These are phyloP conservation scores for Torrubiella hemipterigena DNA, from an alignment of 2,329 filamentous ascomycete genomes.

Conservation along the genomic window DNA sequence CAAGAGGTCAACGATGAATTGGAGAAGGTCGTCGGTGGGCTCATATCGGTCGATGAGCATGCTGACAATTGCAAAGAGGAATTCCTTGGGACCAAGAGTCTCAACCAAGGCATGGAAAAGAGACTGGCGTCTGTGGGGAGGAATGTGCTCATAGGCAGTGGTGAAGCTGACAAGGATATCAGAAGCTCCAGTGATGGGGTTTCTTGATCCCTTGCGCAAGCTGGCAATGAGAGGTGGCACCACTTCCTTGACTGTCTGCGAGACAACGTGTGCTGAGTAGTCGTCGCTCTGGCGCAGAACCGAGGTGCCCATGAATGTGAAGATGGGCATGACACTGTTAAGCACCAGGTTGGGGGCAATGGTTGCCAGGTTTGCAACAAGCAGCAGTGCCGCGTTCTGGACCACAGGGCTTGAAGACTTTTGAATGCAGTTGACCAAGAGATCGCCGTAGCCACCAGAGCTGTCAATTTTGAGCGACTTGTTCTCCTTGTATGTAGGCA, in stretches of 20 bases:
- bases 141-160: slow-evolving; percentile 92
- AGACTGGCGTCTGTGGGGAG: slow-evolving; percentile 67
- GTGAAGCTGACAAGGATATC: slow-evolving; percentile 93
- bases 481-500: slow-evolving; percentile 60
- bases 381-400: slow-evolving; percentile 78
- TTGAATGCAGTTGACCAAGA: slow-evolving; percentile 89
- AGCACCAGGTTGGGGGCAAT: slow-evolving; percentile 84
- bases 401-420: slow-evolving; percentile 86
- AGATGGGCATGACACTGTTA: slow-evolving; percentile 97
- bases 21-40: slow-evolving; percentile 57
- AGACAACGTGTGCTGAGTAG: slow-evolving; percentile 91
- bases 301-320: slow-evolving; percentile 93
- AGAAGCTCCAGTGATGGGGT: slow-evolving; percentile 67
- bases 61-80: slow-evolving; percentile 74
- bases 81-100: slow-evolving; percentile 76
- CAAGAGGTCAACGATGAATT: slow-evolving; percentile 66
- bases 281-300: slow-evolving; percentile 89
- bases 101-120: slow-evolving; percentile 78
- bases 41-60: slow-evolving; percentile 89
- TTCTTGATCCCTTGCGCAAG: slow-evolving; percentile 67
- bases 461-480: slow-evolving; percentile 57
- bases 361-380: slow-evolving; percentile 77
- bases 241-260: slow-evolving; percentile 87
- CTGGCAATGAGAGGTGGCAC: slow-evolving; percentile 85
- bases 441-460: slow-evolving; percentile 71